Percentiles rank a stretch among this genome's conserved stretches.
Conservation (phyloP, 805 yeast species). For the Komagataella pastoris region DNA sequence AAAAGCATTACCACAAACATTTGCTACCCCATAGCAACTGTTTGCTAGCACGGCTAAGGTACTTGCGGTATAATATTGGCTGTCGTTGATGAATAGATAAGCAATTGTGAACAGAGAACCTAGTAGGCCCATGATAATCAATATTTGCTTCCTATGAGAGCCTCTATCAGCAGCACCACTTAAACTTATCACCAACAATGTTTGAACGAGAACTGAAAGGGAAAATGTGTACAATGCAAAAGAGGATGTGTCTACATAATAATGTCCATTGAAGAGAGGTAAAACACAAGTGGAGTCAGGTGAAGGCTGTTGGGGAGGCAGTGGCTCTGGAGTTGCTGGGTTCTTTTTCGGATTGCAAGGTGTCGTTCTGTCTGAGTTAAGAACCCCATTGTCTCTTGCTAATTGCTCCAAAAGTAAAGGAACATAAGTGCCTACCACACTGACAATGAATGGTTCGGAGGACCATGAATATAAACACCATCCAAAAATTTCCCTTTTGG, state of each 20-base stretch:
- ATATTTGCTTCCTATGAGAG: slow-evolving; percentile 38
- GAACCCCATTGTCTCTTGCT: slow-evolving; percentile 63
- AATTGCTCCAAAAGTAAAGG: slow-evolving; percentile 60
- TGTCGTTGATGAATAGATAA: slow-evolving; percentile 23
- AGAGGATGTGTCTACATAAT: slow-evolving; percentile 57
- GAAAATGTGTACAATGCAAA: slow-evolving; percentile 67
- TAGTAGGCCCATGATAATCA: slow-evolving; percentile 40
- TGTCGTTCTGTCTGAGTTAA: slow-evolving; percentile 38
- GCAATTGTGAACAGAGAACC: slow-evolving; percentile 44
- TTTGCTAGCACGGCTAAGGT: slow-evolving; percentile 49
- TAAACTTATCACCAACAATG: slow-evolving; percentile 54
- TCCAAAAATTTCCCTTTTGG: slow-evolving; percentile 36
- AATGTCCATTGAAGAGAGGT: slow-evolving; percentile 14
- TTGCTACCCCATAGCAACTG: slow-evolving; percentile 63
- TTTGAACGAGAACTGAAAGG: slow-evolving; percentile 57
- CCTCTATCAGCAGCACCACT: slow-evolving; percentile 65
- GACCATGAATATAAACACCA: slow-evolving; percentile 68
- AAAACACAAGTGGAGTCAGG: slow-evolving; percentile 15
- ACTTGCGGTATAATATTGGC: slow-evolving; percentile 34
- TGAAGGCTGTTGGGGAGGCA: slow-evolving; percentile 13
- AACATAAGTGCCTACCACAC: slow-evolving; percentile 68
- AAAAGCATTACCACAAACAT: slow-evolving; percentile 68
- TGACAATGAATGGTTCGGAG: slow-evolving; percentile 69
- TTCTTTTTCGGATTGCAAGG: slow-evolving; percentile 29
- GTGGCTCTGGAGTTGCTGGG: slow-evolving; percentile 18